Conservation (phyloP, 2,329 filamentous ascomycete species). For the Aureobasidium musti region DNA sequence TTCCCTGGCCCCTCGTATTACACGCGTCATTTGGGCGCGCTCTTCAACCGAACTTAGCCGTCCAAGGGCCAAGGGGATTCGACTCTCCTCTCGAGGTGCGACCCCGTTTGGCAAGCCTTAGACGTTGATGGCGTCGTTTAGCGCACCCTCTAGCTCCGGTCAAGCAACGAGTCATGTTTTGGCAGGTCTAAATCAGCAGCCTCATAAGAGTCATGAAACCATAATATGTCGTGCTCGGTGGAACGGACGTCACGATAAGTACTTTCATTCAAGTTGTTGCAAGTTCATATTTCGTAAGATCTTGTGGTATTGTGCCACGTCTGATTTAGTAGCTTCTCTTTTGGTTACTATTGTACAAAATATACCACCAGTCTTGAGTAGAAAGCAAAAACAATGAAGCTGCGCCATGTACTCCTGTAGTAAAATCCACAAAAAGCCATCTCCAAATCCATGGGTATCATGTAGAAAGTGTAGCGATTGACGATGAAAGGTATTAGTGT, state of each 20-base stretch:
- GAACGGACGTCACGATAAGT: background rate
- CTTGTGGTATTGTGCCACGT: background rate
- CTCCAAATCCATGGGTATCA: conserved; percentile 29
- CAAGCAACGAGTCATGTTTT: conserved; percentile 22
- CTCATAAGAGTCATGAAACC: conserved; percentile 15
- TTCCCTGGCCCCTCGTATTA: background rate
- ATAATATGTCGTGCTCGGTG: background rate
- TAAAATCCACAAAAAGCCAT: conserved; percentile 15
- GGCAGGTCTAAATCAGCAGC: conserved; percentile 4
- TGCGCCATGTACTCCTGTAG: conserved; percentile 18
- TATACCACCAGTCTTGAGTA: background rate
- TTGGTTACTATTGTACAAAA: conserved; percentile 17
- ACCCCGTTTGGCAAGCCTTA: conserved; percentile 23
- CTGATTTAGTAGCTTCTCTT: conserved; percentile 1
- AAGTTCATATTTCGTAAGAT: conserved; percentile 11
- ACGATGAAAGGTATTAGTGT: conserved; percentile 36
- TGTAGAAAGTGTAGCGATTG: conserved; percentile 39
- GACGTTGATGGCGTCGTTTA: conserved; percentile 18
- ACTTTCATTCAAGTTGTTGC: background rate
- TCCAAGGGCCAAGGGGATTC: background rate
- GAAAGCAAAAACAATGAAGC: conserved; percentile 1
- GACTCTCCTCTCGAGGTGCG: too few relatives aligned
- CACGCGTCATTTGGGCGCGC: conserved; percentile 21
- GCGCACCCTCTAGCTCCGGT: background rate
- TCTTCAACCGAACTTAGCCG: conserved; percentile 9